A percentile compares a stretch with the other conserved stretches of the same genome.
These are phyloP conservation scores for Mycocalia duriaeana DNA, from an alignment of 1,284 basidiomycete genomes.

Conservation along the genomic window DNA sequence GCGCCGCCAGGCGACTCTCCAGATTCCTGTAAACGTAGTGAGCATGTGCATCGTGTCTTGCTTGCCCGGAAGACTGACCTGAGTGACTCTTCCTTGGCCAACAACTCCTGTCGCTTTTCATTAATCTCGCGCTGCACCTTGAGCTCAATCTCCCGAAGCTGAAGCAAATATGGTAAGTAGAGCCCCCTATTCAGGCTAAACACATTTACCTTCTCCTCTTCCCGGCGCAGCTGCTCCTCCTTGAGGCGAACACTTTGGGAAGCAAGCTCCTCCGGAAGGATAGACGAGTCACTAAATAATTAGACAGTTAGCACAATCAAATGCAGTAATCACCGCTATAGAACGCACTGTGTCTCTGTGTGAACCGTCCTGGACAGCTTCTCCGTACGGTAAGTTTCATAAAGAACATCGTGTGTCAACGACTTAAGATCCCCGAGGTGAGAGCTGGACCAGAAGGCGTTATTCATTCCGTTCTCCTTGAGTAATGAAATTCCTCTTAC, in stretches of 20 bases:
- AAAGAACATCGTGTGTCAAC: constrained; percentile 91
- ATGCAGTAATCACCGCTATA: constrained; percentile 2
- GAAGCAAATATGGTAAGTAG: constrained; percentile 14
- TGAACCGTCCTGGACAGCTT: constrained; percentile 93
- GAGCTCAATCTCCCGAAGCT: constrained; percentile 96
- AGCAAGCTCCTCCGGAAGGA: constrained; percentile 92
- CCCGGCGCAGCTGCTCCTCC: constrained; percentile 96
- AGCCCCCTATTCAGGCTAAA: constrained; percentile 1
- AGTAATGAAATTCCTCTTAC: constrained; percentile 37
- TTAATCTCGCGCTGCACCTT: constrained; percentile 98
- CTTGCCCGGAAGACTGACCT: too few species aligned
- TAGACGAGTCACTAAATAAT: constrained; percentile 70
- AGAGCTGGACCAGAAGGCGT: constrained; percentile 57
- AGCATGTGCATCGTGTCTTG: too few species aligned
- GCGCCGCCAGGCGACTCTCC: constrained; percentile 85
- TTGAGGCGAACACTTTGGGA: constrained; percentile 96
- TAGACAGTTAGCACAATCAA: constrained; percentile 12
- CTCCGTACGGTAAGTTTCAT: constrained; percentile 98
- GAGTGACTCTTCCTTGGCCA: constrained; percentile 89
- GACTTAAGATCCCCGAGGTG: constrained; percentile 93
- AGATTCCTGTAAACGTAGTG: constrained; percentile 63
- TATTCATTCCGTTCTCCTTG: constrained; percentile 2
- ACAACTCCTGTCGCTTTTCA: constrained; percentile 95
- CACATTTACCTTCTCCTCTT: constrained; percentile 81
- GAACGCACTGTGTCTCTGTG: constrained; percentile 70